Conservation (phyloP, 2,329 filamentous ascomycete genomes). For the Beauveria varroae region DNA sequence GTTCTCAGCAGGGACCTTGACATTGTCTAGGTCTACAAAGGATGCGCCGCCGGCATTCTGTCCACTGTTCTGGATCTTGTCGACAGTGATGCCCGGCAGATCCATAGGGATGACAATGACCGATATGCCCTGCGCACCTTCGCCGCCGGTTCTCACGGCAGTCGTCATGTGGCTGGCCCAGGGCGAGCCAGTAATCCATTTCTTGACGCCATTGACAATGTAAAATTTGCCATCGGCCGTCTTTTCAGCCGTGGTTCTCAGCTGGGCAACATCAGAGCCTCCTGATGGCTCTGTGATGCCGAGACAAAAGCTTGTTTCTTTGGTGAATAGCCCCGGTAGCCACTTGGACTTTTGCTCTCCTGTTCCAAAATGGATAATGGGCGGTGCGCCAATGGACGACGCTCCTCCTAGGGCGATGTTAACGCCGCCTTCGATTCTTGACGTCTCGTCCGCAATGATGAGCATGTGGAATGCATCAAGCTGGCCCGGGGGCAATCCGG, state of each 20-base stretch:
- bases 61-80: conserved; percentile 56
- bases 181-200: conserved; percentile 59
- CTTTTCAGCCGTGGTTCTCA: conserved; percentile 50
- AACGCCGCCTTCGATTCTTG: conserved; percentile 49
- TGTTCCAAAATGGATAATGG: conserved; percentile 55
- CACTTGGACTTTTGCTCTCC: conserved; percentile 48
- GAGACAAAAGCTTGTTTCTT: conserved; percentile 54
- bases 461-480: conserved; percentile 52
- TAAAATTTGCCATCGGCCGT: conserved; percentile 40
- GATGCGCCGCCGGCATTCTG: conserved; percentile 57
- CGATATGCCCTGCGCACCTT: conserved; percentile 46
- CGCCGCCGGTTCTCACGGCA: conserved; percentile 51
- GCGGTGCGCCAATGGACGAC: conserved; percentile 55
- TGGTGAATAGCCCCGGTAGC: conserved; percentile 50
- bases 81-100: conserved; percentile 40
- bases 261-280: conserved; percentile 57
- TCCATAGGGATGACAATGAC: conserved; percentile 49
- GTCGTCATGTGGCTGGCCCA: conserved; percentile 56
- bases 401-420: conserved; percentile 51
- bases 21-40: conserved; percentile 48
- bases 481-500: conserved; percentile 36
- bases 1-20: conserved; percentile 45
- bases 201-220: conserved; percentile 59
- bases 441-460: conserved; percentile 47
- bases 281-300: conserved; percentile 57